Evolutionary conservation across 768 basidiomycete genomes (phyloP).

Genomic region (Austroboletus festivus): DNA sequence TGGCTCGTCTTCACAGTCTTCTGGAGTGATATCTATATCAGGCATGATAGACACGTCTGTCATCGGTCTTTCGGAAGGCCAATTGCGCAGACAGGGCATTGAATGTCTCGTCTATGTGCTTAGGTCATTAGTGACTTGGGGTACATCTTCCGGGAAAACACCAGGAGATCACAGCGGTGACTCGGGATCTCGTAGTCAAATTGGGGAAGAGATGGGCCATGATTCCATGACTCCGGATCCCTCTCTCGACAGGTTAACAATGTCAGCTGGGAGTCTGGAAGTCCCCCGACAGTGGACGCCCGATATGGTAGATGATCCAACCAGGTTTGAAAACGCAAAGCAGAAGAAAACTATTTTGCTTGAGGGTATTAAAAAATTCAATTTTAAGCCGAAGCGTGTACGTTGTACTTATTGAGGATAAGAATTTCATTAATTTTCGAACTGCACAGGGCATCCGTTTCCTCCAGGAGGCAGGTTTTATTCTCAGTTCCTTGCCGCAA

Average conservation of each 20-base stretch:
- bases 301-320: slow-evolving; percentile 85
- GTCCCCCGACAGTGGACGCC: slow-evolving; percentile 67
- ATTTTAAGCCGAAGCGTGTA: slow-evolving; percentile 97
- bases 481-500: slow-evolving; percentile 62
- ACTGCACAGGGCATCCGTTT: slow-evolving; percentile 77
- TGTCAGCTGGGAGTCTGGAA: slow-evolving; percentile 48
- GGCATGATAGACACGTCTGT: slow-evolving; percentile 65
- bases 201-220: slow-evolving; percentile 50
- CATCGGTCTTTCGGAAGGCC: slow-evolving; percentile 74
- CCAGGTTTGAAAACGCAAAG: slow-evolving; percentile 90
- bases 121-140: slow-evolving; percentile 90
- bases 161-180: slow-evolving; percentile 36
- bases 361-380: slow-evolving; percentile 97
- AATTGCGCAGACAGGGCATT: slow-evolving; percentile 87
- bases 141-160: slow-evolving; percentile 47
- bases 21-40: slow-evolving; percentile 61
- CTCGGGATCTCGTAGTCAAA: slow-evolving; percentile 42
- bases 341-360: slow-evolving; percentile 92
- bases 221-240: slow-evolving; percentile 56
- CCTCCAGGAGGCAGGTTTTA: slow-evolving; percentile 84
- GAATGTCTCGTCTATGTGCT: slow-evolving; percentile 90
- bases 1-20: slow-evolving; percentile 48
- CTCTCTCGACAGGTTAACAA: slow-evolving; percentile 53
- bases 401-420: slow-evolving; percentile 24
- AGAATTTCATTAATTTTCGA: neutral